These are phyloP conservation scores for Helicocarpus griseus DNA, from an alignment of 2,329 filamentous ascomycete genomes.

Conservation along the genomic window DNA sequence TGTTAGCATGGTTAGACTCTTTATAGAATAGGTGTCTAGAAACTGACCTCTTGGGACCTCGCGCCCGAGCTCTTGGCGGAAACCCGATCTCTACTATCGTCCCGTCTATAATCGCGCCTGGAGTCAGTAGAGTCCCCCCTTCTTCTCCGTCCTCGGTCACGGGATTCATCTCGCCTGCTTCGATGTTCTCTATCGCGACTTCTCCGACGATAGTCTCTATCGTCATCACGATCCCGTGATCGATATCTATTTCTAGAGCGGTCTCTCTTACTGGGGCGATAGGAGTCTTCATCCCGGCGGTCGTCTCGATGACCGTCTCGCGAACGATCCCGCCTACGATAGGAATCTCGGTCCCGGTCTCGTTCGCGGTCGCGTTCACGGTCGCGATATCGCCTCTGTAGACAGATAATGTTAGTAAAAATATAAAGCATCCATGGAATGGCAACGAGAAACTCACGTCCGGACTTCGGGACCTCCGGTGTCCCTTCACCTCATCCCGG, in stretches of 20 bases:
- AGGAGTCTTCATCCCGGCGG: slow-evolving; percentile 55
- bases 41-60: slow-evolving; percentile 50
- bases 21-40: neutral
- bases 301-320: slow-evolving; percentile 37
- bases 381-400: slow-evolving; percentile 44
- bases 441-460: slow-evolving; percentile 31
- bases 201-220: slow-evolving; percentile 50
- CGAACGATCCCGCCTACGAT: slow-evolving; percentile 61
- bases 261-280: slow-evolving; percentile 53
- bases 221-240: slow-evolving; percentile 45
- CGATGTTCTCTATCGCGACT: slow-evolving; percentile 62
- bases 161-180: slow-evolving; percentile 62
- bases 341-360: slow-evolving; percentile 49
- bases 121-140: slow-evolving; percentile 65
- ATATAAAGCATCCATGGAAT: neutral
- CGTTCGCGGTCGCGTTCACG: slow-evolving; percentile 42
- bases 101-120: slow-evolving; percentile 55
- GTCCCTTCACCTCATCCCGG: slow-evolving; percentile 41
- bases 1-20: slow-evolving; percentile 11
- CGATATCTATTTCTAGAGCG: slow-evolving; percentile 55
- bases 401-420: slow-evolving; percentile 8
- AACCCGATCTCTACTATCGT: slow-evolving; percentile 51
- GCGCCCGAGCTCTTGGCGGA: slow-evolving; percentile 40
- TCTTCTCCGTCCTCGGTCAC: slow-evolving; percentile 53
- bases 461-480: slow-evolving; percentile 39